Percentiles rank a stretch among this genome's conserved stretches.
phyloP scores from a whole-genome alignment of 331 rosid genomes.

The Quercus tomentella region DNA sequence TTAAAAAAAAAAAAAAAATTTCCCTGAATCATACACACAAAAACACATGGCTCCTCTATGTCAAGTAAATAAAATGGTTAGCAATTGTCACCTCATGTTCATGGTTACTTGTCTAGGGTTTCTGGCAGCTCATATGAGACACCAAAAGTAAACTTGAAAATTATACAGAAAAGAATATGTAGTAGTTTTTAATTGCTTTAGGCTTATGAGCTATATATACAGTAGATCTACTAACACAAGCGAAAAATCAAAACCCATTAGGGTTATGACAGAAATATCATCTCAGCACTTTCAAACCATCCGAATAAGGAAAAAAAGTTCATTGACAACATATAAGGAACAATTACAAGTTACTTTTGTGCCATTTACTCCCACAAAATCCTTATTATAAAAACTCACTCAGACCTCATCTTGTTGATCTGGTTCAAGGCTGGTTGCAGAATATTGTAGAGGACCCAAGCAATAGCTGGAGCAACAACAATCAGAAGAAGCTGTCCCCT shows the following conservation, averaged over 20 bases:
- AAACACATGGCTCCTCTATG: too few species aligned
- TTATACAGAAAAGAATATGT: too few species aligned
- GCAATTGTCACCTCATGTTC: too few species aligned
- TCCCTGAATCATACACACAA: too few species aligned
- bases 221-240: neutral
- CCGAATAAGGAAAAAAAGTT: neutral
- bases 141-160: too few species aligned
- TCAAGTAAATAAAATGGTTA: too few species aligned
- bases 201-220: neutral
- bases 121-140: too few species aligned
- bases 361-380: conserved; percentile 21
- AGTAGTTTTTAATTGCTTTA: too few species aligned
- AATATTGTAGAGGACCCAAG: conserved; percentile 80
- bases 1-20: too few species aligned
- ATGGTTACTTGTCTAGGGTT: too few species aligned
- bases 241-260: too few species aligned
- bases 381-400: conserved; percentile 15
- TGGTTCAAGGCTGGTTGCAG: conserved; percentile 94
- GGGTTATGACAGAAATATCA: too few species aligned
- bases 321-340: conserved; percentile 6
- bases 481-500: conserved; percentile 73
- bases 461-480: conserved; percentile 76
- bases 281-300: neutral
- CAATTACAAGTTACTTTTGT: conserved; percentile 12
- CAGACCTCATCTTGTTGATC: conserved; percentile 80